phyloP scores from a whole-genome alignment of 805 yeast species.

The Saccharomycopsis synnaedendra region DNA sequence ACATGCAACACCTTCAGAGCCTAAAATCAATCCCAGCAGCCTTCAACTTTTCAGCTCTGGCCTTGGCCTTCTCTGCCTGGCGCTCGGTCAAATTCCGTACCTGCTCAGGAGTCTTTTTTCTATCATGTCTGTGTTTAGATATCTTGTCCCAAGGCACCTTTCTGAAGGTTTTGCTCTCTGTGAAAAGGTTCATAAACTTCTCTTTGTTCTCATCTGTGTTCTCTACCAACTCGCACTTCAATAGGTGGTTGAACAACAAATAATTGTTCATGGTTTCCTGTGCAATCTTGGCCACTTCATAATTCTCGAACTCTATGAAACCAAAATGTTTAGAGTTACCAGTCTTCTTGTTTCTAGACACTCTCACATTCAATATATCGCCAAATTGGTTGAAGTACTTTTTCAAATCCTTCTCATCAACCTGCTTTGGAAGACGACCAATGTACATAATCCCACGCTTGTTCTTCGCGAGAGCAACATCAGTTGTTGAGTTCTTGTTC shows the following conservation, averaged over 20 bases:
- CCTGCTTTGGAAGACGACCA: constrained; percentile 89
- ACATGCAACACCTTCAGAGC: not conserved
- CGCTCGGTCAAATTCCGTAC: constrained; percentile 44
- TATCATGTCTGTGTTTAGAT: constrained; percentile 40
- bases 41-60: constrained; percentile 38
- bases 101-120: constrained; percentile 41
- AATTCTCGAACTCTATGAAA: constrained; percentile 68
- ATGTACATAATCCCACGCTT: constrained; percentile 69
- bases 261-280: constrained; percentile 96
- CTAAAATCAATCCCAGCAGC: constrained; percentile 47
- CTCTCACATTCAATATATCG: constrained; percentile 59
- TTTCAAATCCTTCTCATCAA: constrained; percentile 66
- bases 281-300: constrained; percentile 76
- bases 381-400: constrained; percentile 90
- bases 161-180: constrained; percentile 38
- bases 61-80: constrained; percentile 29
- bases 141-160: constrained; percentile 50
- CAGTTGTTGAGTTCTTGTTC: not conserved
- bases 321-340: constrained; percentile 91
- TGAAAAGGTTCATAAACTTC: constrained; percentile 38
- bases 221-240: constrained; percentile 54
- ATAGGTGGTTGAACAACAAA: constrained; percentile 73
- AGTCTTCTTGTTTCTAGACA: constrained; percentile 82
- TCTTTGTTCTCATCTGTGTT: constrained; percentile 20
- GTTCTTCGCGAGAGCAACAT: constrained; percentile 18